A percentile compares a stretch with the other conserved stretches of the same genome.
Evolutionary conservation across 2,329 filamentous ascomycete genomes (phyloP).

Genomic region (Fusarium metavorans): DNA sequence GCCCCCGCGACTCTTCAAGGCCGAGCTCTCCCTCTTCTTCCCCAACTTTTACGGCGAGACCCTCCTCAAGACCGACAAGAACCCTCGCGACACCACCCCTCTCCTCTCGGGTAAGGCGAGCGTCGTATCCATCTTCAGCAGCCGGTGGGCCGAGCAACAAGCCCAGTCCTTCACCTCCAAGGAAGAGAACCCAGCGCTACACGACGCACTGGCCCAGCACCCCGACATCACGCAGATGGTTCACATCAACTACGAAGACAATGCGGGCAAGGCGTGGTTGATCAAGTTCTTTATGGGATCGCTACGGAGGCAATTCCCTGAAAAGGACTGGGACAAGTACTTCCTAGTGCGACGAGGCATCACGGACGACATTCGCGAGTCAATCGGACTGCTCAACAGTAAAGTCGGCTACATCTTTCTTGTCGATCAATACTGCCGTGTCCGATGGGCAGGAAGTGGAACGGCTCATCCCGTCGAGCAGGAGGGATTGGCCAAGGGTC

Average conservation of each 20-base stretch:
- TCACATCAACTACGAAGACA: slow-evolving; percentile 91
- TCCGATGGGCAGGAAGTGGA: slow-evolving; percentile 93
- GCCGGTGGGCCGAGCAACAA: slow-evolving; percentile 88
- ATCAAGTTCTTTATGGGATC: slow-evolving; percentile 68
- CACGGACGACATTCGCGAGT: slow-evolving; percentile 71
- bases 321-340: slow-evolving; percentile 69
- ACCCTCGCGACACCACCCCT: slow-evolving; percentile 77
- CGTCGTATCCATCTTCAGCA: slow-evolving; percentile 85
- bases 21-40: slow-evolving; percentile 88
- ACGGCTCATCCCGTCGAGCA: slow-evolving; percentile 73
- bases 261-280: slow-evolving; percentile 73
- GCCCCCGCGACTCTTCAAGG: slow-evolving; percentile 85
- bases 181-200: slow-evolving; percentile 76
- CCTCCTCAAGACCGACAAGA: slow-evolving; percentile 67
- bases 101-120: slow-evolving; percentile 79
- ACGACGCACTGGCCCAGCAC: slow-evolving; percentile 67
- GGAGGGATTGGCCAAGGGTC: slow-evolving; percentile 73
- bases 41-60: slow-evolving; percentile 90
- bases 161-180: slow-evolving; percentile 76
- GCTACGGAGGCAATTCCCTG: slow-evolving; percentile 62
- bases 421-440: slow-evolving; percentile 86
- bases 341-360: slow-evolving; percentile 71
- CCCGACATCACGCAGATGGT: slow-evolving; percentile 76
- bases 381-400: slow-evolving; percentile 81
- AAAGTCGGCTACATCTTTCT: slow-evolving; percentile 96